phyloP scores from a whole-genome alignment of 371 early-diverging fungal species.

The Blastocladiella emersonii region DNA sequence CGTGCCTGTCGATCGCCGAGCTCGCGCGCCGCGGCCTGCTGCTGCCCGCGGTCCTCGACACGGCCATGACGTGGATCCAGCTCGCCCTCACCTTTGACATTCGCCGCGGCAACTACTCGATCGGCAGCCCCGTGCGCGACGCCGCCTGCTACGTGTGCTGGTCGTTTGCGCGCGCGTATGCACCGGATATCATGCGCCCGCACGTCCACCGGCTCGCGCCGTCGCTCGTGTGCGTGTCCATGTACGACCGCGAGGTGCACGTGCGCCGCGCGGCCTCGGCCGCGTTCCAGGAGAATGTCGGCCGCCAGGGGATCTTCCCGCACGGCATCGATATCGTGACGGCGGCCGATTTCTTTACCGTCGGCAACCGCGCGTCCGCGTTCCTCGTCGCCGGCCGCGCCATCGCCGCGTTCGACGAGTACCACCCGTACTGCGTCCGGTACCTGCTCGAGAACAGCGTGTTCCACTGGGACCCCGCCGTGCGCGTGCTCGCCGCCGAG shows the following conservation, averaged over 20 bases:
- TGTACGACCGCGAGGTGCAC: constrained; percentile 87
- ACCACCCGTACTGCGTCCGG: constrained; percentile 52
- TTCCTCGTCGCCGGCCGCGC: constrained; percentile 47
- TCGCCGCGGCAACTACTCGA: constrained; percentile 68
- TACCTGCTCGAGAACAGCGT: constrained; percentile 45
- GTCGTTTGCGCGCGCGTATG: constrained; percentile 90
- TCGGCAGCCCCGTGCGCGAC: constrained; percentile 91
- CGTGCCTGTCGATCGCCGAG: constrained; percentile 84
- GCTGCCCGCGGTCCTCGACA: constrained; percentile 46
- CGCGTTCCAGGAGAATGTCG: constrained; percentile 95
- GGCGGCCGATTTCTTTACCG: constrained; percentile 75
- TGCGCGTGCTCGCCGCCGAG: constrained; percentile 61
- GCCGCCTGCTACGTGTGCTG: constrained; percentile 93
- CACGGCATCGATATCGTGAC: constrained; percentile 83
- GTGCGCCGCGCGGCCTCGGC: constrained; percentile 90
- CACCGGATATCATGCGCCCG: constrained; percentile 45
- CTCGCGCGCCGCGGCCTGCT: constrained; percentile 72
- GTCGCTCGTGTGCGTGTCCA: constrained; percentile 55
- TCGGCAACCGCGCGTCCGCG: constrained; percentile 66
- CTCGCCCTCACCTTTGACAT: constrained; percentile 70
- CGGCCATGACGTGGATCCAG: constrained; percentile 51
- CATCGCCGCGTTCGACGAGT: constrained; percentile 58
- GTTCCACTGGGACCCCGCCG: constrained; percentile 73
- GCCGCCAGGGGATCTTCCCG: constrained; percentile 83
- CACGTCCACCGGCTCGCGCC: constrained; percentile 50